Conservation (phyloP, 2,329 filamentous ascomycete species). For the Beauveria scarabaeidicola region DNA sequence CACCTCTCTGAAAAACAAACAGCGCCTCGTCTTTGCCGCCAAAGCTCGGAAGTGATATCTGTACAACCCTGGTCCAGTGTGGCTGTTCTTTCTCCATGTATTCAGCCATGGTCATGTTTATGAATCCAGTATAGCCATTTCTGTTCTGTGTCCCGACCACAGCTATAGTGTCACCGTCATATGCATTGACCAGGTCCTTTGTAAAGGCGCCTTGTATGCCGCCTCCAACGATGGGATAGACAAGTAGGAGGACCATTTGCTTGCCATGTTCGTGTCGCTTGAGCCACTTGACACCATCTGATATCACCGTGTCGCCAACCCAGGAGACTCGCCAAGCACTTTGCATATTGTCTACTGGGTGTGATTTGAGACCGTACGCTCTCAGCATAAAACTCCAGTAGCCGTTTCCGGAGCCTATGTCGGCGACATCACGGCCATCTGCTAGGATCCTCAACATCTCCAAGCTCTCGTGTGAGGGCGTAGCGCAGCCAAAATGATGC, state of each 20-base stretch:
- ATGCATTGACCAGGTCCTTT: slow-evolving; percentile 50
- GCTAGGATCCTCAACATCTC: slow-evolving; percentile 50
- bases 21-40: slow-evolving; percentile 69
- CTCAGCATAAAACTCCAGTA: slow-evolving; percentile 71
- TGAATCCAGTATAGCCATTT: slow-evolving; percentile 67
- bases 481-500: slow-evolving; percentile 70
- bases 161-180: slow-evolving; percentile 55
- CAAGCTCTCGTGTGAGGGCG: slow-evolving; percentile 59
- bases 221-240: slow-evolving; percentile 63
- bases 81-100: slow-evolving; percentile 52
- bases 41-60: slow-evolving; percentile 64
- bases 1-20: slow-evolving; percentile 53
- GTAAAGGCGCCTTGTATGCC: slow-evolving; percentile 58
- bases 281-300: slow-evolving; percentile 54
- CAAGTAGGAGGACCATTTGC: slow-evolving; percentile 55
- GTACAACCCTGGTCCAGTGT: slow-evolving; percentile 51
- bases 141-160: slow-evolving; percentile 66
- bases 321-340: slow-evolving; percentile 61
- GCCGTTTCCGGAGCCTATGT: slow-evolving; percentile 63
- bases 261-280: slow-evolving; percentile 37
- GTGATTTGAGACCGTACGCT: slow-evolving; percentile 43
- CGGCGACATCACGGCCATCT: slow-evolving; percentile 46
- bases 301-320: slow-evolving; percentile 56
- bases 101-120: slow-evolving; percentile 52
- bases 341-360: slow-evolving; percentile 58